Conservation (phyloP, 768 basidiomycete genomes). For the Boletellus ananiceps region DNA sequence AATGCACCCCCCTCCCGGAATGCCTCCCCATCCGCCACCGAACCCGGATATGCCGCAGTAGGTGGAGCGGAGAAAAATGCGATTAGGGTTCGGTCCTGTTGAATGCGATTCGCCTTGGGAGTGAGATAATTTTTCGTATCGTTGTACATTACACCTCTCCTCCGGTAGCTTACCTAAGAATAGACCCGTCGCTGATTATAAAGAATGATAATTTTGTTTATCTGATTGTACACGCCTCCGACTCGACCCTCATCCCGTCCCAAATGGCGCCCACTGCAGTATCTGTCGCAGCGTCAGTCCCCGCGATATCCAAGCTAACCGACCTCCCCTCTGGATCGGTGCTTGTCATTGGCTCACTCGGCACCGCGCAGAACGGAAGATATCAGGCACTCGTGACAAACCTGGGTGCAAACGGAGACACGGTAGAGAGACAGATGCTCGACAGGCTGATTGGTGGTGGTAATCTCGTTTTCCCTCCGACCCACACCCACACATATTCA, state of each 20-base stretch:
- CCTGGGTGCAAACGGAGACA: slow-evolving; percentile 44
- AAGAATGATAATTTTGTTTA: neutral
- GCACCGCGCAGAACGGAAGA: slow-evolving; percentile 73
- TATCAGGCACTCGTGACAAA: slow-evolving; percentile 67
- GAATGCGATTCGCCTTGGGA: slow-evolving; percentile 4
- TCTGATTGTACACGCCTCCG: neutral
- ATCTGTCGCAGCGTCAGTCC: slow-evolving; percentile 23
- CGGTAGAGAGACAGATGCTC: slow-evolving; percentile 75
- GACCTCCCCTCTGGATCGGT: slow-evolving; percentile 41
- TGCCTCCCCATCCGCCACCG: slow-evolving; percentile 34
- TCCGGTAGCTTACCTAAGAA: slow-evolving; percentile 18
- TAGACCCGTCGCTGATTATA: slow-evolving; percentile 18
- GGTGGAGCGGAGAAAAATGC: neutral
- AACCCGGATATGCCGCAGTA: slow-evolving; percentile 32
- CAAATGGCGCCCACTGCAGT: slow-evolving; percentile 64
- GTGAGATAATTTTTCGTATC: slow-evolving; percentile 2
- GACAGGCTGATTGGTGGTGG: slow-evolving; percentile 81
- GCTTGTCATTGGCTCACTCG: slow-evolving; percentile 73
- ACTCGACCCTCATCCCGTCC: neutral
- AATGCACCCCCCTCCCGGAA: slow-evolving; percentile 35
- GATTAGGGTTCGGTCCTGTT: neutral
- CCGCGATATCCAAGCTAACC: slow-evolving; percentile 15
- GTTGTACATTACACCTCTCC: neutral
- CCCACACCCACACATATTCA: neutral
- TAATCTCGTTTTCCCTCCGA: slow-evolving; percentile 26